Evolutionary conservation across 2,329 filamentous ascomycete species (phyloP).

Genomic region (Polychaeton citri): DNA sequence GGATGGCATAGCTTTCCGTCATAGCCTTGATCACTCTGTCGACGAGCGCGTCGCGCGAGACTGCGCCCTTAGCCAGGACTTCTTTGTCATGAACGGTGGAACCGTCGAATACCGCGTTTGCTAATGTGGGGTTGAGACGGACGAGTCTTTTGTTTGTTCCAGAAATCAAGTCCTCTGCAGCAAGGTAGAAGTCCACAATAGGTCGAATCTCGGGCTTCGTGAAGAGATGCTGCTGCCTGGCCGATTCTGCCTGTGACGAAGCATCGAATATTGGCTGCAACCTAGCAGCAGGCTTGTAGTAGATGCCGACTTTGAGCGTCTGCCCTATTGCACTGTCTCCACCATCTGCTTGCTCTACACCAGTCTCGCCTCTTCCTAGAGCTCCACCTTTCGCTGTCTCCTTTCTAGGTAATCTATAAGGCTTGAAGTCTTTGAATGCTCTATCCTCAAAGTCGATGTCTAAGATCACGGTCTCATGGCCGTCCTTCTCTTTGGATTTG

Average conservation of each 20-base stretch:
- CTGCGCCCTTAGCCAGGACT: slow-evolving; percentile 42
- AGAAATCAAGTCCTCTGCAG: slow-evolving; percentile 43
- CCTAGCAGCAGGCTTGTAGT: slow-evolving; percentile 45
- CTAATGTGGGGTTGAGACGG: slow-evolving; percentile 48
- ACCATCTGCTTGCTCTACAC: slow-evolving; percentile 24
- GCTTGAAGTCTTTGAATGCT: slow-evolving; percentile 42
- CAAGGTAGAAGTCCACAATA: slow-evolving; percentile 44
- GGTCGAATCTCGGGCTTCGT: slow-evolving; percentile 46
- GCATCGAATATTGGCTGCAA: slow-evolving; percentile 42
- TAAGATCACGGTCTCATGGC: slow-evolving; percentile 49
- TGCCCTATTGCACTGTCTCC: slow-evolving; percentile 31
- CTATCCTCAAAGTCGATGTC: slow-evolving; percentile 52
- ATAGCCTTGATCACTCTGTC: slow-evolving; percentile 45
- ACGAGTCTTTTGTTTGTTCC: slow-evolving; percentile 48
- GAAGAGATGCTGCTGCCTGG: slow-evolving; percentile 30
- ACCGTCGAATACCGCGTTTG: slow-evolving; percentile 47
- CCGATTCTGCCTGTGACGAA: slow-evolving; percentile 26
- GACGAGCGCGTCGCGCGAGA: slow-evolving; percentile 47
- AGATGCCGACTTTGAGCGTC: slow-evolving; percentile 36
- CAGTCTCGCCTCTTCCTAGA: slow-evolving; percentile 21
- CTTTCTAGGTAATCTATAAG: slow-evolving; percentile 50
- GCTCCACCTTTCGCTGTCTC: slow-evolving; percentile 30
- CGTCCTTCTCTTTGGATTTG: slow-evolving; percentile 51
- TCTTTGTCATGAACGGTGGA: slow-evolving; percentile 40
- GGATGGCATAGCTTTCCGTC: slow-evolving; percentile 44